phyloP scores from a whole-genome alignment of 495 filamentous ascomycete genomes.

The Penicillium desertorum region DNA sequence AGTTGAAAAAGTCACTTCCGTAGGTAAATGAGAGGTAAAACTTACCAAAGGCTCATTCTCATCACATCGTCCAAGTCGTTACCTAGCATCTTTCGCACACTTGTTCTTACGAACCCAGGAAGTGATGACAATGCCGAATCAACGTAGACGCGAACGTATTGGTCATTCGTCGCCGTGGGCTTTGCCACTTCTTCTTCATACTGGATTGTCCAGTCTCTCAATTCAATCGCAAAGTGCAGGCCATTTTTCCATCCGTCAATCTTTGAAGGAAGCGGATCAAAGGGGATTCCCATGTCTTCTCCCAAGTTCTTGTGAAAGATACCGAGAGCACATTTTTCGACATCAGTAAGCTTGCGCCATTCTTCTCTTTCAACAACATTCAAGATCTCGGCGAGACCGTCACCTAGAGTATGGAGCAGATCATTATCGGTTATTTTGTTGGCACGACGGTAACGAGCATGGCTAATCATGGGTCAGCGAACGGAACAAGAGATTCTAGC shows the following conservation, averaged over 20 bases:
- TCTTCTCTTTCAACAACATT: constrained; percentile 36
- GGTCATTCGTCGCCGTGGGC: constrained; percentile 28
- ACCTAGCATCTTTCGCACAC: constrained; percentile 29
- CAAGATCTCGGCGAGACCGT: constrained; percentile 39
- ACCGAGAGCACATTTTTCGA: constrained; percentile 45
- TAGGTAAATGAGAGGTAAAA: neutral
- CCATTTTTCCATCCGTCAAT: constrained; percentile 51
- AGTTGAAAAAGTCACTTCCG: constrained; percentile 1
- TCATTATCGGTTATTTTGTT: constrained; percentile 46
- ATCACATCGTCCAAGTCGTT: constrained; percentile 29
- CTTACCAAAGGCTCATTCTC: constrained; percentile 27
- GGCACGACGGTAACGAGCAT: constrained; percentile 35
- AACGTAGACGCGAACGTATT: constrained; percentile 33
- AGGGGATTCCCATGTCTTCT: constrained; percentile 45
- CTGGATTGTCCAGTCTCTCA: constrained; percentile 46
- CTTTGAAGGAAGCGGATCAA: constrained; percentile 19
- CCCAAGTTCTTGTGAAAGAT: constrained; percentile 42
- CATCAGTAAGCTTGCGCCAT: constrained; percentile 42
- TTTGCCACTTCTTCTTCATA: constrained; percentile 45
- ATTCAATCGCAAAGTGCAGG: constrained; percentile 52
- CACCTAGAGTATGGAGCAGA: constrained; percentile 44
- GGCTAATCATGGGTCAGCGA: constrained; percentile 17
- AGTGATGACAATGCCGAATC: constrained; percentile 24
- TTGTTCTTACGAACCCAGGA: constrained; percentile 15
- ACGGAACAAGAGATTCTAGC: neutral